Conservation (phyloP, 208 protist species). For the Vickermania ingenoplastis region DNA sequence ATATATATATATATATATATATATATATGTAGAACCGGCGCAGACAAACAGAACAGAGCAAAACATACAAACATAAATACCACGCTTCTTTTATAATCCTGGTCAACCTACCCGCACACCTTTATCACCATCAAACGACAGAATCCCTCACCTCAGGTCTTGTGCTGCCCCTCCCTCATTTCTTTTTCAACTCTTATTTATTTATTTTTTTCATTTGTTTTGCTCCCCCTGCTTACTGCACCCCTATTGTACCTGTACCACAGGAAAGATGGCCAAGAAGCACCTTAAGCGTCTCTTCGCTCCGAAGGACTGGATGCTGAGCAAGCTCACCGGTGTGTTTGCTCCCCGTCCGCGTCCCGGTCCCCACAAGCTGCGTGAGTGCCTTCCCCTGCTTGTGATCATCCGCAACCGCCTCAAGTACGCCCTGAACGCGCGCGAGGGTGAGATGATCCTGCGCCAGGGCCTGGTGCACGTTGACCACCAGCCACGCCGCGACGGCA, state of each 20-base stretch:
- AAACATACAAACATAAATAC: no score
- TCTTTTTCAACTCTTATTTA: conserved; percentile 5
- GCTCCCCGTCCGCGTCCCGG: conserved; percentile 95
- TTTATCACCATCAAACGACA: background rate
- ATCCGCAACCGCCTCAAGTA: conserved; percentile 95
- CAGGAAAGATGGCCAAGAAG: conserved; percentile 93
- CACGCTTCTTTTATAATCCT: no score
- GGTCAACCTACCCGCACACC: no score
- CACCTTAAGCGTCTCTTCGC: conserved; percentile 99
- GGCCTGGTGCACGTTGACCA: conserved; percentile 91
- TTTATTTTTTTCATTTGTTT: conserved; percentile 2
- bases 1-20: no score
- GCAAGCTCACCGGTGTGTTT: conserved; percentile 97
- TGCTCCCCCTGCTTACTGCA: no score
- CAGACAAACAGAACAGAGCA: no score
- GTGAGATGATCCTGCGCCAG: conserved; percentile 95
- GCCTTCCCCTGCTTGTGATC: no score
- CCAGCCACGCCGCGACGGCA: conserved; percentile 95
- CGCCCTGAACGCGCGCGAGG: conserved; percentile 95
- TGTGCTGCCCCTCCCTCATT: background rate
- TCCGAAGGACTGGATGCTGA: conserved; percentile 99
- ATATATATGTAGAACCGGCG: no score
- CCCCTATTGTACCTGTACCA: background rate
- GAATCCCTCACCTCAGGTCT: conserved; percentile 2
- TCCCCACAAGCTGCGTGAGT: no score